Conservation (phyloP, 2,329 filamentous ascomycete species). For the Remersonia thermophila region DNA sequence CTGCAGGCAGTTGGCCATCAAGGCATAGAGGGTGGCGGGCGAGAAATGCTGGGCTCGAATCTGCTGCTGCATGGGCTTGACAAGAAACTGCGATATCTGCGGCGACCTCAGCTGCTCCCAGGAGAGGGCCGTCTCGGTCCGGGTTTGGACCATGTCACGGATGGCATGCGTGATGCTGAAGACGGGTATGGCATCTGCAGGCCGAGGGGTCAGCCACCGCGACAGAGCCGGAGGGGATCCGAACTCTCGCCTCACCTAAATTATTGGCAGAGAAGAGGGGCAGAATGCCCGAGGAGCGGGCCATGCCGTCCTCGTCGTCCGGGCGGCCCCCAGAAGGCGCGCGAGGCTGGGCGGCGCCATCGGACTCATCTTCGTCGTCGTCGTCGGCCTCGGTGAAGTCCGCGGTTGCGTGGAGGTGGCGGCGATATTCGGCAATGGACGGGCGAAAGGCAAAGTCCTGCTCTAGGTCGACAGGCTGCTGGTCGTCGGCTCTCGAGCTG, state of each 20-base stretch:
- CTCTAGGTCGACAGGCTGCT: constrained; percentile 7
- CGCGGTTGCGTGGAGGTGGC: constrained; percentile 43
- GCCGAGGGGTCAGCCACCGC: constrained; percentile 7
- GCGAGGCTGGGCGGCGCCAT: constrained; percentile 22
- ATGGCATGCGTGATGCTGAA: constrained; percentile 88
- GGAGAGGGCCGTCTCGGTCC: constrained; percentile 81
- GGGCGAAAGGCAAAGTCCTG: constrained; percentile 14
- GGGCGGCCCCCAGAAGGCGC: constrained; percentile 21
- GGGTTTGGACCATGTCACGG: constrained; percentile 67
- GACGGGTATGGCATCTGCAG: constrained; percentile 66
- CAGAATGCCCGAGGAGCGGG: constrained; percentile 31
- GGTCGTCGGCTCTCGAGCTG: constrained; percentile 14
- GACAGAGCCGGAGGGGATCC: background rate
- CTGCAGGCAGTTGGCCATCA: constrained; percentile 89
- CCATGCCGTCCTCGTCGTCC: constrained; percentile 22
- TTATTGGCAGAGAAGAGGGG: constrained; percentile 72
- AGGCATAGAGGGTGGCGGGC: constrained; percentile 72
- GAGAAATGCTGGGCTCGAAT: constrained; percentile 76
- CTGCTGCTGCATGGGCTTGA: constrained; percentile 90
- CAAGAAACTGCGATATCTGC: constrained; percentile 86
- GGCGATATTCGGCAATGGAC: constrained; percentile 22
- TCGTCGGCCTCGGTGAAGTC: constrained; percentile 55
- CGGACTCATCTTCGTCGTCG: constrained; percentile 31
- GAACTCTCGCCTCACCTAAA: constrained; percentile 42
- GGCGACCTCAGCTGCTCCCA: constrained; percentile 96